These are phyloP conservation scores for Sphagnurus paluster DNA, from an alignment of 1,284 basidiomycete genomes.

Conservation along the genomic window DNA sequence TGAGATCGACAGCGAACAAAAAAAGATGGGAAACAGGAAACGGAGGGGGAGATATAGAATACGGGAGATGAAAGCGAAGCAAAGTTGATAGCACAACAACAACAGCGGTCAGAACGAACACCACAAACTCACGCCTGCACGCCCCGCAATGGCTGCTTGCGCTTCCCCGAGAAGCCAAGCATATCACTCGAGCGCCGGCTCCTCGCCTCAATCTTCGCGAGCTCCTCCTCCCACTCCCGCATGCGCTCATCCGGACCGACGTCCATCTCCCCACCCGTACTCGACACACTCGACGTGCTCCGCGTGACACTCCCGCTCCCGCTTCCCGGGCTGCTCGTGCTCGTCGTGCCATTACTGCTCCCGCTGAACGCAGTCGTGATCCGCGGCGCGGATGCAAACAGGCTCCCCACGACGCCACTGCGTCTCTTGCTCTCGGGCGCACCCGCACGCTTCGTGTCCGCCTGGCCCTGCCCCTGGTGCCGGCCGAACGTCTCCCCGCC, in stretches of 20 bases:
- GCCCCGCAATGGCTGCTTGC: slow-evolving; percentile 35
- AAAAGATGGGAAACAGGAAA: slow-evolving; percentile 10
- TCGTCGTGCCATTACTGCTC: slow-evolving; percentile 31
- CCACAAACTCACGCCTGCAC: slow-evolving; percentile 21
- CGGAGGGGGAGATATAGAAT: too few species aligned
- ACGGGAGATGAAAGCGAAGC: too few species aligned
- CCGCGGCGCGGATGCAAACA: slow-evolving; percentile 23
- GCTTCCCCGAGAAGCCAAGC: slow-evolving; percentile 54
- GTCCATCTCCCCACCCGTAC: slow-evolving; percentile 31
- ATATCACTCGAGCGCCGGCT: slow-evolving; percentile 64
- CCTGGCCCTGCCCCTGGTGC: slow-evolving; percentile 18
- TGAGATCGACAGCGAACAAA: slow-evolving; percentile 5
- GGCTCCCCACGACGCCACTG: slow-evolving; percentile 17
- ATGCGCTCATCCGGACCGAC: slow-evolving; percentile 43
- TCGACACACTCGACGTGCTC: slow-evolving; percentile 30
- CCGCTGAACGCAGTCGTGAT: slow-evolving; percentile 29
- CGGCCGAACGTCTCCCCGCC: too few species aligned
- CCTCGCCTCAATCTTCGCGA: slow-evolving; percentile 64
- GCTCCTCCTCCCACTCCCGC: slow-evolving; percentile 76
- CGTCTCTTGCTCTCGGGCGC: slow-evolving; percentile 14
- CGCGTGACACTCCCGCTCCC: slow-evolving; percentile 19
- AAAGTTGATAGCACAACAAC: slow-evolving; percentile 5
- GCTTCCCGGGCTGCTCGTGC: slow-evolving; percentile 36
- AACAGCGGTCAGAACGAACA: slow-evolving; percentile 5
- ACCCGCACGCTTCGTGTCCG: slow-evolving; percentile 16